A percentile compares a stretch with the other conserved stretches of the same genome.
Conservation (phyloP, 1,139 yeast genomes). For the Candida frijolesensis region DNA sequence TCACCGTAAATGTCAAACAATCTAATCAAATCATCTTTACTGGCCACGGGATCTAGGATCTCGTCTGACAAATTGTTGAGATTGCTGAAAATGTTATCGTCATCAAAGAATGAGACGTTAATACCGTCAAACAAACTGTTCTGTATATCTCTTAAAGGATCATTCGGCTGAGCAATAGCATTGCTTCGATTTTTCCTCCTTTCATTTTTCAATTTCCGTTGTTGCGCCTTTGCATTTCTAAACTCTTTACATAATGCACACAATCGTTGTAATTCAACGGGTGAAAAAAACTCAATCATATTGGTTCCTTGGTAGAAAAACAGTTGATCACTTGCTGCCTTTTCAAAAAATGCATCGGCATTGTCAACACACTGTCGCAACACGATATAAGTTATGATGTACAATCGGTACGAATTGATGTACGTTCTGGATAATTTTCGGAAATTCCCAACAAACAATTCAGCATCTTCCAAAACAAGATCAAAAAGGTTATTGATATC, state of each 20-base stretch:
- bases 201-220: slow-evolving; percentile 20
- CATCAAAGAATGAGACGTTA: slow-evolving; percentile 14
- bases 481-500: slow-evolving; percentile 38
- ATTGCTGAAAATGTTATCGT: slow-evolving; percentile 14
- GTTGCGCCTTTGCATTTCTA: slow-evolving; percentile 40
- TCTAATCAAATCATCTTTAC: slow-evolving; percentile 40
- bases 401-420: slow-evolving; percentile 43
- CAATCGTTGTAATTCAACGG: slow-evolving; percentile 38
- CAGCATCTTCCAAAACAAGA: slow-evolving; percentile 43
- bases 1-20: slow-evolving; percentile 45
- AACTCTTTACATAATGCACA: slow-evolving; percentile 45
- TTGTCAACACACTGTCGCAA: slow-evolving; percentile 47
- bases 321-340: slow-evolving; percentile 28
- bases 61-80: slow-evolving; percentile 17
- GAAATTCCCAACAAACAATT: slow-evolving; percentile 48
- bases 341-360: slow-evolving; percentile 41
- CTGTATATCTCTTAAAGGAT: slow-evolving; percentile 7
- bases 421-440: slow-evolving; percentile 40
- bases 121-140: neutral
- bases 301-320: slow-evolving; percentile 43
- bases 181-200: slow-evolving; percentile 3
- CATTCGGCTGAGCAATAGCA: neutral
- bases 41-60: slow-evolving; percentile 18
- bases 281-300: slow-evolving; percentile 42
- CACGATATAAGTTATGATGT: slow-evolving; percentile 46